These are phyloP conservation scores for Venturia effusa DNA, from an alignment of 2,329 filamentous ascomycete species.

Conservation along the genomic window DNA sequence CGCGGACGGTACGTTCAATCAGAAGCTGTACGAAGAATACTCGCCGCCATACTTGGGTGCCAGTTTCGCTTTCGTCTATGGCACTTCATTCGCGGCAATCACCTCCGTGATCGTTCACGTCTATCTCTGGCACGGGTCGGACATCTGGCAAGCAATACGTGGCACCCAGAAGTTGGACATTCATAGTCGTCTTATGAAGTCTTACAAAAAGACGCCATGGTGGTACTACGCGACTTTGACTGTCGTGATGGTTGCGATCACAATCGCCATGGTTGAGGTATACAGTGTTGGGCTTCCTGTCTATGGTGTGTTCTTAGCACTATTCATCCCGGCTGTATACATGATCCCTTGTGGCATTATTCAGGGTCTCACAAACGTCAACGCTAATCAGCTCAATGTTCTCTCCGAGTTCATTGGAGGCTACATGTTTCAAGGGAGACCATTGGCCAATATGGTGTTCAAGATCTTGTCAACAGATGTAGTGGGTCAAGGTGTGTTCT, in stretches of 20 bases:
- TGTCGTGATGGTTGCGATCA: conserved; percentile 33
- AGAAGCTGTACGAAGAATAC: conserved; percentile 23
- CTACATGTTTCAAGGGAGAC: conserved; percentile 38
- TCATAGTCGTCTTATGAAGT: conserved; percentile 20
- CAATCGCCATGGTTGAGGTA: conserved; percentile 34
- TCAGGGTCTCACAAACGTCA: conserved; percentile 48
- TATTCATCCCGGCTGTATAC: conserved; percentile 25
- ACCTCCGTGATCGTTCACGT: conserved; percentile 26
- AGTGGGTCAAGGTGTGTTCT: conserved; percentile 35
- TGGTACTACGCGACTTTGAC: conserved; percentile 42
- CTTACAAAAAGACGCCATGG: conserved; percentile 23
- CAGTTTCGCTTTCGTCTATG: conserved; percentile 28
- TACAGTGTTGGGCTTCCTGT: conserved; percentile 43
- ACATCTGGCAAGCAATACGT: conserved; percentile 27
- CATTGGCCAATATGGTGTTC: conserved; percentile 40
- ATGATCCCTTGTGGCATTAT: conserved; percentile 47
- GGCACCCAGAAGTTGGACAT: conserved; percentile 24
- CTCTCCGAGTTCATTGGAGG: conserved; percentile 19
- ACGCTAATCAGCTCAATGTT: conserved; percentile 23
- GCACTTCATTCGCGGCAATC: conserved; percentile 27
- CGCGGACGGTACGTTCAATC: conserved; percentile 22
- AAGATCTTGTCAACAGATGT: conserved; percentile 37
- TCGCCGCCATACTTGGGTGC: conserved; percentile 28
- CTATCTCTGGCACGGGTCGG: conserved; percentile 25
- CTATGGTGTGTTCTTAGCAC: conserved; percentile 25